Evolutionary conservation across 345 rosid genomes (phyloP).

Genomic region (Clarkia xantiana): DNA sequence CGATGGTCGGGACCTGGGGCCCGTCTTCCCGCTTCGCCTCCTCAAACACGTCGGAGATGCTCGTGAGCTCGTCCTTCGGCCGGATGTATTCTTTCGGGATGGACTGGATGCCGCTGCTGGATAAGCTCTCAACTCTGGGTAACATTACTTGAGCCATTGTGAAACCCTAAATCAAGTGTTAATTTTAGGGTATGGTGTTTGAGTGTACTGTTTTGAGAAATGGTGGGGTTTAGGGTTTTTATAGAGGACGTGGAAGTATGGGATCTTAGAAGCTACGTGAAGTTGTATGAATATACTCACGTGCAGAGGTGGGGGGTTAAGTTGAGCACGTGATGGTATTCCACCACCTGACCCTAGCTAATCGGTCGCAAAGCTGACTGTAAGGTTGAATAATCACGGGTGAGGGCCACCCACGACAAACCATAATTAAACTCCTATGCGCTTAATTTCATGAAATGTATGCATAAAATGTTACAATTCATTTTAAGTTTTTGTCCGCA

Average conservation of each 20-base stretch:
- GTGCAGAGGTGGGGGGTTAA: slow-evolving; percentile 1
- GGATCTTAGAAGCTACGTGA: too few relatives aligned
- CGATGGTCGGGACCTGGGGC: slow-evolving; percentile 76
- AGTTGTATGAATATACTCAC: too few relatives aligned
- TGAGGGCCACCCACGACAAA: background rate
- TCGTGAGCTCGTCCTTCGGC: slow-evolving; percentile 57
- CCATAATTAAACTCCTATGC: too few relatives aligned
- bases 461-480: too few relatives aligned
- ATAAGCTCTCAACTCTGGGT: slow-evolving; percentile 54
- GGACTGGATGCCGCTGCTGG: slow-evolving; percentile 54
- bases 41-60: slow-evolving; percentile 54
- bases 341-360: too few relatives aligned
- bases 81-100: slow-evolving; percentile 76
- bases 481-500: too few relatives aligned
- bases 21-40: slow-evolving; percentile 67
- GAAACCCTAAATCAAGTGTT: too few relatives aligned
- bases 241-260: too few relatives aligned
- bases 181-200: too few relatives aligned
- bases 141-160: slow-evolving; percentile 17
- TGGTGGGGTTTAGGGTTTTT: background rate
- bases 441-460: too few relatives aligned
- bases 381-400: slow-evolving; percentile 10
- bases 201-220: background rate
- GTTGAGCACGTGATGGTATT: slow-evolving; percentile 13
- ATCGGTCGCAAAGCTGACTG: too few relatives aligned